Conservation (phyloP, 805 yeast species). For the Isabelozyma pseudorhagii region DNA sequence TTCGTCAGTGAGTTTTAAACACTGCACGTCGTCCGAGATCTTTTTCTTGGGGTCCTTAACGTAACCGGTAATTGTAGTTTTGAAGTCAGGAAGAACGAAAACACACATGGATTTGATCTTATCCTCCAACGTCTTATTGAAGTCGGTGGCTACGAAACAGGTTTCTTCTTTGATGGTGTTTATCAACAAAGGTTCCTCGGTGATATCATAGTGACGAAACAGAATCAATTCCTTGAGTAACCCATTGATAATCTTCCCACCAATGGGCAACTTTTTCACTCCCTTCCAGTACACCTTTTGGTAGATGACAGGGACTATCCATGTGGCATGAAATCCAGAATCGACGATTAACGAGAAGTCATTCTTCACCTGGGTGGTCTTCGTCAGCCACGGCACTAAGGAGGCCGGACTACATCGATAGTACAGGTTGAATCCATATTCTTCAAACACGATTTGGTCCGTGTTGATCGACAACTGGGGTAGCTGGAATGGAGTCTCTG, state of each 20-base stretch:
- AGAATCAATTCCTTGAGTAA: slow-evolving; percentile 80
- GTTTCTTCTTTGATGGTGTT: slow-evolving; percentile 82
- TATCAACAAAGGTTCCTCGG: slow-evolving; percentile 83
- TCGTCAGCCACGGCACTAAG: slow-evolving; percentile 27
- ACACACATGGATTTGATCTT: slow-evolving; percentile 46
- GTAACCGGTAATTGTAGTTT: slow-evolving; percentile 75
- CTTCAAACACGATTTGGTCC: slow-evolving; percentile 93
- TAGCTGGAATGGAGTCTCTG: slow-evolving; percentile 79
- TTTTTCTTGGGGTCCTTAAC: slow-evolving; percentile 35
- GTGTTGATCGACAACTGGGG: slow-evolving; percentile 80
- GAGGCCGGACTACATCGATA: slow-evolving; percentile 64
- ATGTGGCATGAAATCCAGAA: slow-evolving; percentile 83
- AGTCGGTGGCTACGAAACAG: slow-evolving; percentile 65
- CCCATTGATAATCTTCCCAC: slow-evolving; percentile 83
- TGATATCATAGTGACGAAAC: slow-evolving; percentile 87
- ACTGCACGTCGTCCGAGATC: slow-evolving; percentile 53
- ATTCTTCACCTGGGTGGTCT: slow-evolving; percentile 8
- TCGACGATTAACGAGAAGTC: slow-evolving; percentile 83
- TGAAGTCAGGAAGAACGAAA: slow-evolving; percentile 85
- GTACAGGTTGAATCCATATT: slow-evolving; percentile 73
- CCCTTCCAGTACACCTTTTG: slow-evolving; percentile 78
- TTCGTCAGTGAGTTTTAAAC: slow-evolving; percentile 72
- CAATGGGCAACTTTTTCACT: slow-evolving; percentile 75
- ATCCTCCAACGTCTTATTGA: slow-evolving; percentile 42
- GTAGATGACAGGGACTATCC: slow-evolving; percentile 79